Evolutionary conservation across 495 filamentous ascomycete genomes (phyloP).

Genomic region (Xylaria acuta): DNA sequence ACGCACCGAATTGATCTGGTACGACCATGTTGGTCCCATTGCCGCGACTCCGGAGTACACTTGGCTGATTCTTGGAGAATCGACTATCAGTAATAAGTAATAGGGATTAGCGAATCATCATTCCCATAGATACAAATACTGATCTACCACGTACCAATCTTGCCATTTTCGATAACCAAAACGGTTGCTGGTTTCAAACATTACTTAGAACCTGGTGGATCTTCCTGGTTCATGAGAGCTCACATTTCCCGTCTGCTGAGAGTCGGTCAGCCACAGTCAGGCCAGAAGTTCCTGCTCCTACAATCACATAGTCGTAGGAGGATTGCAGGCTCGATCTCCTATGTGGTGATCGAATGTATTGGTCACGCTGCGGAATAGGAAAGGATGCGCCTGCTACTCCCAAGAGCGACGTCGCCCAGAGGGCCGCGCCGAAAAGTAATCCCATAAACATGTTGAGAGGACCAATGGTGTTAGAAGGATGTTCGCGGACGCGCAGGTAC

Average conservation of each 20-base stretch:
- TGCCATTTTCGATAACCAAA: slow-evolving; percentile 61
- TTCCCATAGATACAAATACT: background rate
- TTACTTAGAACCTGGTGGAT: background rate
- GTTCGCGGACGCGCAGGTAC: background rate
- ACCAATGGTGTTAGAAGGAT: background rate
- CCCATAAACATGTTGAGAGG: background rate
- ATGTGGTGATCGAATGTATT: background rate
- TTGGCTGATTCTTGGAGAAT: slow-evolving; percentile 38
- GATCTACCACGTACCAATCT: slow-evolving; percentile 31
- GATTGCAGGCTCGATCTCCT: background rate
- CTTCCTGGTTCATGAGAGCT: background rate
- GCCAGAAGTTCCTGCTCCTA: slow-evolving; percentile 58
- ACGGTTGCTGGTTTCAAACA: slow-evolving; percentile 41
- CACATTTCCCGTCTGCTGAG: slow-evolving; percentile 47
- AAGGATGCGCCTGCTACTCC: background rate
- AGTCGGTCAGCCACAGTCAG: slow-evolving; percentile 57
- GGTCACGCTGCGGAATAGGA: background rate
- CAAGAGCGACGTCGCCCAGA: background rate
- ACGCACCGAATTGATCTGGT: slow-evolving; percentile 51
- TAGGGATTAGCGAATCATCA: slow-evolving; percentile 15
- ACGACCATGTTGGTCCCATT: slow-evolving; percentile 49
- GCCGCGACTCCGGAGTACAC: slow-evolving; percentile 37
- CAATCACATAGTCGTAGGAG: slow-evolving; percentile 53
- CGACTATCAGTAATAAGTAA: slow-evolving; percentile 32
- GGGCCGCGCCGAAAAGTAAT: background rate